Base-by-base conservation (phyloP, 1,284 basidiomycete genomes). In the Marasmius sp. region DNA sequence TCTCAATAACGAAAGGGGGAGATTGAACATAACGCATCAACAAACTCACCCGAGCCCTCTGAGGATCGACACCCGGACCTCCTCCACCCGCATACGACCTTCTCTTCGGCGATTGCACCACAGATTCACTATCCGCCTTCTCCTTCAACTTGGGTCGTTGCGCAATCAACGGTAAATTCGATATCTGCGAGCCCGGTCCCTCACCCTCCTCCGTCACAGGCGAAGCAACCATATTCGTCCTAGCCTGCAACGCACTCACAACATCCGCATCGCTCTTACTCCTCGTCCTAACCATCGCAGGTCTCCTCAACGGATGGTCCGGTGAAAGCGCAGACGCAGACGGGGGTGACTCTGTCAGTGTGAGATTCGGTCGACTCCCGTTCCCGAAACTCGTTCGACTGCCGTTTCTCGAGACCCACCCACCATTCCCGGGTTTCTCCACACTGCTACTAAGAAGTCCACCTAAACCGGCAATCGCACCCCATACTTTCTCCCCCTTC, bases 251-350 rank as follows among this genome's bases (percentile, higher is more conserved):
- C 18, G 67, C 67, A 11, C 77, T 72, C 4, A 86, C 27, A 27
- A 27, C 66, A 66, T 87, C 84, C 7, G 84, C 82, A 62, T 88
- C 87, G 69, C 86, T 88, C 74, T 83, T 86, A 68, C 84, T 86
- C 49, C 85, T 77, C 37, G 75, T 80, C 45, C 85, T 79, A 20
- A 72, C 67, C 70, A 86, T 77, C 36, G 69, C 61, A 8, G 79
- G 77, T 68, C 65, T 63, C 11, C 63, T 64, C 62, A 66, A 37
- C 39, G 66, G 39, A n/a, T 60, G 45, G 16, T 62, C 54, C 12
- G 27, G 22, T 60, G 60, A 62, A 45, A 6, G n/a, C 4, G 9
- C 34, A 22, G 57, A 41, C 22, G 41, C 59, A n/a, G 43, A 55
- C 41, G 3, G n/a, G 41, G 39, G 27, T 16, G 50, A 16, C 36